Evolutionary conservation across 345 rosid genomes (phyloP).

Genomic region (Moricandia arvensis): DNA sequence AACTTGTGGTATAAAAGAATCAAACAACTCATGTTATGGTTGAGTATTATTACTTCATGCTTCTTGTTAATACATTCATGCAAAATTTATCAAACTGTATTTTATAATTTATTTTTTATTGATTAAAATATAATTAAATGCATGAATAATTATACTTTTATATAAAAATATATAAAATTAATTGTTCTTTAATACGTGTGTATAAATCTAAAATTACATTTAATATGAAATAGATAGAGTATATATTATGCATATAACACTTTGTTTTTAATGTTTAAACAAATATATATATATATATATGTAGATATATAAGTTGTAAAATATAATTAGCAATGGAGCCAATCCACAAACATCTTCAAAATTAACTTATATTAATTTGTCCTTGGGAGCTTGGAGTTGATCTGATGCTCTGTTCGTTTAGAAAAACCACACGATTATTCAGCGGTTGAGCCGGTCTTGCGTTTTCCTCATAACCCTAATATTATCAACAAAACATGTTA

Average conservation of each 20-base stretch:
- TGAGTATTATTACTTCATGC: background rate
- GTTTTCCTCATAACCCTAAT: constrained; percentile 33
- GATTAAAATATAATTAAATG: too few relatives aligned
- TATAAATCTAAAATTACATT: too few relatives aligned
- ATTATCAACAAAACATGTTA: constrained; percentile 5
- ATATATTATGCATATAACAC: background rate
- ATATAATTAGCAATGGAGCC: background rate
- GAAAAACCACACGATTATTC: constrained; percentile 11
- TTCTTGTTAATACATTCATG: background rate
- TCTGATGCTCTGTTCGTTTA: constrained; percentile 20
- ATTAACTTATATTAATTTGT: background rate
- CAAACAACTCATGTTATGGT: constrained; percentile 33
- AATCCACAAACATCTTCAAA: constrained; percentile 1
- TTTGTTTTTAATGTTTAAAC: background rate
- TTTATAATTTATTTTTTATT: too few relatives aligned
- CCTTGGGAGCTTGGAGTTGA: background rate
- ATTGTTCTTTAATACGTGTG: too few relatives aligned
- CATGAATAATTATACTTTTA: too few relatives aligned
- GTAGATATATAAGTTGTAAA: background rate
- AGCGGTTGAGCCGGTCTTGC: constrained; percentile 34
- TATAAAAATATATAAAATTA: too few relatives aligned
- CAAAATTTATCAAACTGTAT: too few relatives aligned
- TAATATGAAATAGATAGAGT: too few relatives aligned
- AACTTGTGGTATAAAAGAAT: constrained; percentile 18
- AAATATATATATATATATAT: background rate